Evolutionary conservation across 495 filamentous ascomycete species (phyloP), one percentile per base, ranked within the genome.

Genomic region (Xylaria cubensis): DNA sequence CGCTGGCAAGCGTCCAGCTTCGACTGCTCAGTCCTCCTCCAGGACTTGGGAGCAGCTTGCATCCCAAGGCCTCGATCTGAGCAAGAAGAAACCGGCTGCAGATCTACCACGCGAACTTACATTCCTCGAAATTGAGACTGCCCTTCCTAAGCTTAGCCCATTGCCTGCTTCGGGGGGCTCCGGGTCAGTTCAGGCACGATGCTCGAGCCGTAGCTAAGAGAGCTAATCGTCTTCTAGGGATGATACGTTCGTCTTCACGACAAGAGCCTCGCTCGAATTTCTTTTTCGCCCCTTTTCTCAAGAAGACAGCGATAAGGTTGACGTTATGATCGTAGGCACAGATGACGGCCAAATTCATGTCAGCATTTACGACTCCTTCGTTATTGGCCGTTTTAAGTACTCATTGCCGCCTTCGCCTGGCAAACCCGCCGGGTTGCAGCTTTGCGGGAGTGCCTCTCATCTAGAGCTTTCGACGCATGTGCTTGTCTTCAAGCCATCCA

Each of bases 301-400:
- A 58, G 87, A 87, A 56, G 89, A 91, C 41, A 88, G 89, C 71
- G 87, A 95, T 70, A 85, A 88, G 4, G 92, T 97, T 12, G 93
- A 98, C 82, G 90, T 97, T 17, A 88, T 99, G 70, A 82, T 97
- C 4, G 87, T 93, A 3, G 93, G 92, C 3, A 92, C 90, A n/a
- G 85, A 88, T 69, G 89, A 94, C 76, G 94, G 94, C 39, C 88
- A 84, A n/a, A 86, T 97, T 42, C 91, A 95, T 73, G 81, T 97
- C 39, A 92, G 92, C 69, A 93, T 97, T 65, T 97, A 97, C 79
- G 93, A 97, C 76, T 95, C 92, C 19, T 95, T 98, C 74, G 86
- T 93, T 67, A 92, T 97, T 69, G 94, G 96, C 1, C 89, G 85
- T 24, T 88, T 94, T 64, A 78, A 82, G 8, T 76, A 89, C 36